A percentile compares a stretch with the other conserved stretches of the same genome.
Conservation (phyloP, 352 stramenopile species). For the Phytophthora uliginosa region DNA sequence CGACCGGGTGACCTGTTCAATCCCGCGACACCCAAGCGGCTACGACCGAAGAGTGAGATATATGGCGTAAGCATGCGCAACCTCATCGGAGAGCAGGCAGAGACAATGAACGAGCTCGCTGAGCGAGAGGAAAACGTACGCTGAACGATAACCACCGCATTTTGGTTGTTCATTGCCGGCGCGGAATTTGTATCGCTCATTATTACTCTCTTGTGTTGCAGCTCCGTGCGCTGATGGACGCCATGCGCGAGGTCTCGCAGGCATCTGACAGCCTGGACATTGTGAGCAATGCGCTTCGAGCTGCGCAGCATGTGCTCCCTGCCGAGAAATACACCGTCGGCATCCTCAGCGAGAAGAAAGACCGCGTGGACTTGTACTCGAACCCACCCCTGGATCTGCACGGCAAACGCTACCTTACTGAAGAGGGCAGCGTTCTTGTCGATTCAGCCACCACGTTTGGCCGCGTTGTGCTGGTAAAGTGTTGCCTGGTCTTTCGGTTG, state of each 20-base stretch:
- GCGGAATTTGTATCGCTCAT: not conserved
- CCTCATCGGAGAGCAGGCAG: conserved; percentile 59
- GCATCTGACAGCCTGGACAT: conserved; percentile 63
- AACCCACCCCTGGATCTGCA: conserved; percentile 62
- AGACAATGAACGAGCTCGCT: conserved; percentile 60
- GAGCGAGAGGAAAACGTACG: conserved; percentile 65
- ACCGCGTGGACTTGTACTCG: conserved; percentile 68
- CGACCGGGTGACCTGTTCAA: conserved; percentile 17
- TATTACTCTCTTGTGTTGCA: conserved; percentile 19
- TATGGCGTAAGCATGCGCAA: conserved; percentile 61
- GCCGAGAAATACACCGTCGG: conserved; percentile 73
- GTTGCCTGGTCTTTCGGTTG: not conserved
- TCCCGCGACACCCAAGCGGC: conserved; percentile 29
- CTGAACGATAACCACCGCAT: not conserved
- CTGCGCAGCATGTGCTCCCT: conserved; percentile 53
- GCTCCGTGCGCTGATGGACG: conserved; percentile 72
- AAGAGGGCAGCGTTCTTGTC: conserved; percentile 62
- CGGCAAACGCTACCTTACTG: conserved; percentile 53
- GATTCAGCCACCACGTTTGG: conserved; percentile 77
- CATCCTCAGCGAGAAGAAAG: conserved; percentile 73
- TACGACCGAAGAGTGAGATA: conserved; percentile 58
- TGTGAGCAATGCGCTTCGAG: conserved; percentile 62
- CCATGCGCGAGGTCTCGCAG: conserved; percentile 69
- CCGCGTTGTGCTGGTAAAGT: conserved; percentile 66
- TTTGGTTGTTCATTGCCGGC: not conserved